Evolutionary conservation across 192 early-diverging fungal genomes (phyloP).

Genomic region (Coemansia sp.): DNA sequence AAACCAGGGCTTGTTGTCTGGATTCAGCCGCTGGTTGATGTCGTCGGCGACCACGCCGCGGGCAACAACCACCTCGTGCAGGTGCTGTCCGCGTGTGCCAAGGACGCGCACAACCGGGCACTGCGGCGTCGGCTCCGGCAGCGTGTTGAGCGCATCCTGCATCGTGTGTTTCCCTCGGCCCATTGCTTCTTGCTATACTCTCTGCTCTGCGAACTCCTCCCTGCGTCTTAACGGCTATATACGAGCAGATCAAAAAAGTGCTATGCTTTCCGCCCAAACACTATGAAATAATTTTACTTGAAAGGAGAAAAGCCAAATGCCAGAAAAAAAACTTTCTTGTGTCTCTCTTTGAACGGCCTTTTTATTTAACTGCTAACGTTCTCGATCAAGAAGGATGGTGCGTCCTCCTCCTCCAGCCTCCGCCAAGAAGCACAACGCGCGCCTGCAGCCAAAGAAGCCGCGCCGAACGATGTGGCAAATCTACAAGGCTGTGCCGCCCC

Average conservation of each 20-base stretch:
- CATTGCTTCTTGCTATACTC: conserved; percentile 18
- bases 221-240: not conserved
- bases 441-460: not conserved
- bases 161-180: conserved; percentile 50
- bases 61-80: conserved; percentile 65
- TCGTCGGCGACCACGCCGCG: conserved; percentile 31
- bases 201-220: no score
- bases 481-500: conserved; percentile 51
- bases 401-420: not conserved
- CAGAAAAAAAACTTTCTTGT: not conserved
- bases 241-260: not conserved
- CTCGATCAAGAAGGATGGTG: not conserved
- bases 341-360: not conserved
- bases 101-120: conserved; percentile 60
- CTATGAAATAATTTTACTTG: not conserved
- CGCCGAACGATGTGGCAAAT: conserved; percentile 39
- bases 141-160: conserved; percentile 43
- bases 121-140: conserved; percentile 30
- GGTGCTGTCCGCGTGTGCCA: conserved; percentile 69
- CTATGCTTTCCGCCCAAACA: not conserved
- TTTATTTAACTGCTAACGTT: not conserved
- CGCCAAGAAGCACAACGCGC: not conserved
- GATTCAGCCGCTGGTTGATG: conserved; percentile 35
- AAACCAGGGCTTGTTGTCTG: conserved; percentile 45
- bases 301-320: not conserved